Conservation (phyloP, 352 stramenopile genomes). For the Phytophthora vignae region DNA sequence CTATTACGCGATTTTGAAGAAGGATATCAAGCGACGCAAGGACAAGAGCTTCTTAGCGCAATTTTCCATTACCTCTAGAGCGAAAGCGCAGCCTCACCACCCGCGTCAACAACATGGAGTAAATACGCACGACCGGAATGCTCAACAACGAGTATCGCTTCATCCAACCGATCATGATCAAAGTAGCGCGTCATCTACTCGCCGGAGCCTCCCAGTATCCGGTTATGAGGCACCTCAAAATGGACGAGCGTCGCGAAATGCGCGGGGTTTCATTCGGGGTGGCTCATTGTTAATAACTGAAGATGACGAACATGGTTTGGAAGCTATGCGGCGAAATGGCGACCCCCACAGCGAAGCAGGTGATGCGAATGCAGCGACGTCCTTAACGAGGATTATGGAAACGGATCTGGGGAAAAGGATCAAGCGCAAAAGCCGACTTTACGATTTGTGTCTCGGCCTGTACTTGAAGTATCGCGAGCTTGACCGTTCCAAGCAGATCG, state of each 20-base stretch:
- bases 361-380: slow-evolving; percentile 12
- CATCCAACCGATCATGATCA: slow-evolving; percentile 7
- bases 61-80: slow-evolving; percentile 25
- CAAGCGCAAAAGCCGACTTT: slow-evolving; percentile 67
- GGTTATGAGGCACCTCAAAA: slow-evolving; percentile 15
- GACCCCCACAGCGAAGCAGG: slow-evolving; percentile 13
- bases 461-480: slow-evolving; percentile 68
- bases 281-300: slow-evolving; percentile 11
- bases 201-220: slow-evolving; percentile 19
- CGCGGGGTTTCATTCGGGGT: slow-evolving; percentile 2
- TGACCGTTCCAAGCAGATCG: slow-evolving; percentile 59
- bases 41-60: slow-evolving; percentile 46
- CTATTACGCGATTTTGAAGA: slow-evolving; percentile 70
- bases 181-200: not conserved
- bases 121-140: slow-evolving; percentile 3
- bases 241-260: slow-evolving; percentile 5
- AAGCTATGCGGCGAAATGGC: not conserved
- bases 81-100: slow-evolving; percentile 23
- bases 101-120: slow-evolving; percentile 8
- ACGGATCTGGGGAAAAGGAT: slow-evolving; percentile 60
- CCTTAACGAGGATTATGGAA: slow-evolving; percentile 69
- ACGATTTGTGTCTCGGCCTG: slow-evolving; percentile 60
- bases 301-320: slow-evolving; percentile 2
- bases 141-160: slow-evolving; percentile 18
- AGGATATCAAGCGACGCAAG: slow-evolving; percentile 51